Conservation (phyloP, 2,329 filamentous ascomycete genomes). For the Penicillium sp. region DNA sequence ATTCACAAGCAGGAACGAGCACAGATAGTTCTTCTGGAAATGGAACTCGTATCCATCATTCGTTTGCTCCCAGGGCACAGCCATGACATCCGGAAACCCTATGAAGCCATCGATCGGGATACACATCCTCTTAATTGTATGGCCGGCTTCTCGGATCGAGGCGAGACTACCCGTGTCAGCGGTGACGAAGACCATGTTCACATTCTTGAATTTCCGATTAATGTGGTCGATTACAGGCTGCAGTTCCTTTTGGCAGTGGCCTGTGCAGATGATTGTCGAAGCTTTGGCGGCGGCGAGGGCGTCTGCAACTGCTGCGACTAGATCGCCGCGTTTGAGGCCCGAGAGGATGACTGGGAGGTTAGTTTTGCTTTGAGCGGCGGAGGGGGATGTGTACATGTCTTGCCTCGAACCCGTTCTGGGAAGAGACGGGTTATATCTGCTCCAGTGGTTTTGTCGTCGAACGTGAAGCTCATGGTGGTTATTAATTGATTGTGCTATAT, state of each 20-base stretch:
- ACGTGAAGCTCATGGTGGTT: constrained; percentile 18
- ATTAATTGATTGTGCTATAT: too few relatives aligned
- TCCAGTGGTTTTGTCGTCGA: constrained; percentile 31
- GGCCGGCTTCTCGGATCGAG: constrained; percentile 20
- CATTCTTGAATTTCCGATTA: constrained; percentile 20
- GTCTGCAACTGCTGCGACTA: constrained; percentile 30
- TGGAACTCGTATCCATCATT: constrained; percentile 27
- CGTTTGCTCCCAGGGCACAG: constrained; percentile 20
- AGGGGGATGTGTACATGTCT: constrained; percentile 27
- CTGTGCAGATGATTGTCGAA: constrained; percentile 31
- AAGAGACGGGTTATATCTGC: constrained; percentile 33
- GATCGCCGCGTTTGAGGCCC: constrained; percentile 24
- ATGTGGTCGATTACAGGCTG: constrained; percentile 28
- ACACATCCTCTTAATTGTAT: constrained; percentile 14
- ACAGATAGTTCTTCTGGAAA: constrained; percentile 30
- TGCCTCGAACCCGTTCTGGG: constrained; percentile 29
- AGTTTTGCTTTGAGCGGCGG: not conserved
- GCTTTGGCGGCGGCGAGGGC: constrained; percentile 30
- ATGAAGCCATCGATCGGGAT: constrained; percentile 27
- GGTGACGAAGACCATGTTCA: constrained; percentile 24
- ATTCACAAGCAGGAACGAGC: constrained; percentile 27
- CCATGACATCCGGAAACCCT: constrained; percentile 22
- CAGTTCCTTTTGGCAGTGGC: constrained; percentile 25
- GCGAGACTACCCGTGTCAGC: constrained; percentile 16
- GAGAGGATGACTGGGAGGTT: constrained; percentile 27